Base-by-base conservation (phyloP, 176 grass and related monocot genomes). In the Oropetium thomaeum region DNA sequence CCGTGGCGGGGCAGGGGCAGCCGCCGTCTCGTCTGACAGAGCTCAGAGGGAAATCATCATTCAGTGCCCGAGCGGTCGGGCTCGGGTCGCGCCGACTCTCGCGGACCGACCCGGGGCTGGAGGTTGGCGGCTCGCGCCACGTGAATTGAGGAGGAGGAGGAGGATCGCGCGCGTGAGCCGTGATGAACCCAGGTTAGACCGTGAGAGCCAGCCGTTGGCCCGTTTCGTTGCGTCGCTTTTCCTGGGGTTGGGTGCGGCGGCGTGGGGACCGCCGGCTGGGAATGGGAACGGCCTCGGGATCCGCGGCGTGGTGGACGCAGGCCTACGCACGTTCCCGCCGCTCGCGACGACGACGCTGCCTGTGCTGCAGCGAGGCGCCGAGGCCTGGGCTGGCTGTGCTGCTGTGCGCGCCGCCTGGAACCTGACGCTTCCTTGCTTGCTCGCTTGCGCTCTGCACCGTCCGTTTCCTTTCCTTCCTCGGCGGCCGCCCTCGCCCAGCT, bases 1-100 rank as follows among this genome's bases (percentile, higher is more conserved):
- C 52, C 32, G 7, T 1, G 29, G 62, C 11, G 52, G 71, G 42
- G 32, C 11, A 1, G 0, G 2, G 31, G n/a, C 20, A 22, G 69
- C 69, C 31, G 69, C 47, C 69, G 47, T 26, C 49, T 55, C 49
- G 68, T 72, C n/a, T n/a, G n/a, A n/a, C n/a, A n/a, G n/a, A n/a
- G n/a, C n/a, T n/a, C 79, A 64, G 69, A 39, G 47, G 27, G 64
- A 63, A 69, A 69, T 79, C 51, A 79, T 69, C 48, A 52, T 9
- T n/a, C 35, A 25, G n/a, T n/a, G 10, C 39, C 16, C 1, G 5
- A 15, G 42, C 34, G 25, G 22, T 5, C 33, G 17, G 20, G 61
- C 20, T 3, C 17, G 8, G 31, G 0, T 5, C 5, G 3, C 49
- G 7, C 13, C 10, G 30, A 5, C 1, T 31, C 10, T n/a, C 22